Percentiles rank a stretch among this genome's conserved stretches.
These are phyloP conservation scores for Hawksworthiomyces lignivorus DNA, from an alignment of 2,329 filamentous ascomycete genomes.

Conservation along the genomic window DNA sequence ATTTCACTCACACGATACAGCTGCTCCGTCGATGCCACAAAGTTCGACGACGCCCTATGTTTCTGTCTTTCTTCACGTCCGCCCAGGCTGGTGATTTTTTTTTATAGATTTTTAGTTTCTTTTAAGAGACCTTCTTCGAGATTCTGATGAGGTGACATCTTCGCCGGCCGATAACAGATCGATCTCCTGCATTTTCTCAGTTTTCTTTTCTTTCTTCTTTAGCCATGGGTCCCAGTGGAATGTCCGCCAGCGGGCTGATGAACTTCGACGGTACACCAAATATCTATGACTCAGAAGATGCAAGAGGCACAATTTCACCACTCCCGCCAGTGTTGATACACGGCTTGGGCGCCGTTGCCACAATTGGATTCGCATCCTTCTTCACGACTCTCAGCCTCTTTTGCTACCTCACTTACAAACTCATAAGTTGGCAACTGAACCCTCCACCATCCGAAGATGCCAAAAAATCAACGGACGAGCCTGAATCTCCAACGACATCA, in stretches of 20 bases:
- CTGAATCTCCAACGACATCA: conserved; percentile 28
- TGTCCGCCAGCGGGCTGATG: conserved; percentile 1
- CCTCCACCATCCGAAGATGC: conserved; percentile 7
- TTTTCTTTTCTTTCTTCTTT: not conserved
- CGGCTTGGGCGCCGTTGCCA: conserved; percentile 30
- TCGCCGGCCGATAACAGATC: too few relatives aligned
- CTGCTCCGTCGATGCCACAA: too few relatives aligned
- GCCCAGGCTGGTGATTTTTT: too few relatives aligned
- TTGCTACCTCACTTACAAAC: conserved; percentile 27
- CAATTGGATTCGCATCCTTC: conserved; percentile 30
- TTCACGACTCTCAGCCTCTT: conserved; percentile 25
- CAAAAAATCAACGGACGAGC: conserved; percentile 11
- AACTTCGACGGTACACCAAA: not conserved
- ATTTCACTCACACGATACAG: not conserved
- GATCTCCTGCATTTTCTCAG: too few relatives aligned
- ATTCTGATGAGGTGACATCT: too few relatives aligned
- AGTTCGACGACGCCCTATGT: too few relatives aligned
- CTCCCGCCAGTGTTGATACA: conserved; percentile 26
- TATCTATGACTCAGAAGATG: conserved; percentile 21
- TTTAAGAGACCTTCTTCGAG: too few relatives aligned
- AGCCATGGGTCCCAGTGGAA: not conserved
- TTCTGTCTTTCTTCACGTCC: too few relatives aligned
- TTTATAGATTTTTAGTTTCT: conserved; percentile 3
- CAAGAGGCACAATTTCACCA: conserved; percentile 24
- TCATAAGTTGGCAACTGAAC: conserved; percentile 26